These are phyloP conservation scores for Leucogyrophana mollusca DNA, from an alignment of 768 basidiomycete species.

Conservation along the genomic window DNA sequence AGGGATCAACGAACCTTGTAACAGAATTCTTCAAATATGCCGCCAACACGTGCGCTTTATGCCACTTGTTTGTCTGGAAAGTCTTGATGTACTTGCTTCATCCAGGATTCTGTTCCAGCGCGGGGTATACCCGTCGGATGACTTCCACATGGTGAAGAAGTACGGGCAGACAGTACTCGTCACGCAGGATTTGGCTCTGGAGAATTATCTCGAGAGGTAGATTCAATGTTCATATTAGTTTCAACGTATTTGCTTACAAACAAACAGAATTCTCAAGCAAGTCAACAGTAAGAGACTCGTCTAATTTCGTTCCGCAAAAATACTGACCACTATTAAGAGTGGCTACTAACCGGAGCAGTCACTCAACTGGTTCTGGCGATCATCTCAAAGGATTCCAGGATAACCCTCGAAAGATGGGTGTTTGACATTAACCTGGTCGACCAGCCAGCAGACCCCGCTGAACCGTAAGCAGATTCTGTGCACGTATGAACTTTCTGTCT, in stretches of 20 bases:
- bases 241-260: conserved; percentile 6
- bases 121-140: conserved; percentile 95
- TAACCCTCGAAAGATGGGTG: conserved; percentile 95
- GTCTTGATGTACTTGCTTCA: not conserved
- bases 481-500: conserved; percentile 3
- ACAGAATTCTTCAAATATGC: conserved; percentile 99
- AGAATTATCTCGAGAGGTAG: conserved; percentile 88
- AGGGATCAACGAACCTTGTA: conserved; percentile 90
- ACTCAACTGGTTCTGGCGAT: conserved; percentile 95
- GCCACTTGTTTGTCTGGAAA: not conserved
- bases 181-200: conserved; percentile 89
- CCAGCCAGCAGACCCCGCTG: conserved; percentile 47
- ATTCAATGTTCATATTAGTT: conserved; percentile 1
- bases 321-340: conserved; percentile 51
- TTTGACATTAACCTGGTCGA: conserved; percentile 91
- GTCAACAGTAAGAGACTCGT: conserved; percentile 70
- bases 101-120: conserved; percentile 92
- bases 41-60: conserved; percentile 81
- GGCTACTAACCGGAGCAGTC: conserved; percentile 90
- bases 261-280: conserved; percentile 80
- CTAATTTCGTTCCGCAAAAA: not conserved
- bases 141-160: conserved; percentile 99
- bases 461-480: conserved; percentile 42
- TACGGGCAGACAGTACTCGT: conserved; percentile 96
- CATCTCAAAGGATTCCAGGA: conserved; percentile 90